These are phyloP conservation scores for Saccharomyces eubayanus DNA, from an alignment of 805 yeast genomes.

Conservation along the genomic window DNA sequence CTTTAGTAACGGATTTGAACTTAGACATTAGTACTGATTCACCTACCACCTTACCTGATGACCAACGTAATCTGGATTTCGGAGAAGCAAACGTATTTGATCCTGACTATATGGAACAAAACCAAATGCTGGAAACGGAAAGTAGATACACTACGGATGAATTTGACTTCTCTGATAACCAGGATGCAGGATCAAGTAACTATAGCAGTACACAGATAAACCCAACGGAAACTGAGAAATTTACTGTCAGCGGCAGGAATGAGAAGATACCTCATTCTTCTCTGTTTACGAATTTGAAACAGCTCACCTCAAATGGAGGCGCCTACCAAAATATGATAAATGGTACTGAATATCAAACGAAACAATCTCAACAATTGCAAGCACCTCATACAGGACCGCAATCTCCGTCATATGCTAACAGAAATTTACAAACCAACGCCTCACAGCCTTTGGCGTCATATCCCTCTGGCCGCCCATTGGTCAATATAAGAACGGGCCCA, in stretches of 20 bases:
- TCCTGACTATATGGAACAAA: constrained; percentile 26
- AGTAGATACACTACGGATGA: constrained; percentile 21
- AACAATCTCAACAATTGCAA: background rate
- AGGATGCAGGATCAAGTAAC: constrained; percentile 2
- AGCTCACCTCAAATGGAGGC: background rate
- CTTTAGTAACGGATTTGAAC: constrained; percentile 1
- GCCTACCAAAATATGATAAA: background rate
- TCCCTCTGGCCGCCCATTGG: background rate
- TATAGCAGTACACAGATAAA: background rate
- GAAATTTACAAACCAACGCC: background rate
- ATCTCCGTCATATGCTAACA: background rate
- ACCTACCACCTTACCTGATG: constrained; percentile 30
- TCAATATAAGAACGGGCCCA: background rate
- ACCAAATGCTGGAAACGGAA: constrained; percentile 24
- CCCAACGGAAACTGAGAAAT: background rate
- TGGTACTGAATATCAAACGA: background rate
- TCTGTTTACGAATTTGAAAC: background rate
- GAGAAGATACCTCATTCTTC: background rate
- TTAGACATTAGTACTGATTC: constrained; percentile 1
- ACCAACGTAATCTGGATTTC: constrained; percentile 51
- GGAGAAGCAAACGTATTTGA: constrained; percentile 38
- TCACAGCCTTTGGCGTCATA: background rate
- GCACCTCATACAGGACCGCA: background rate
- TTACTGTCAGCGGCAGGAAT: background rate
- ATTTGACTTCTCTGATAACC: background rate